Base-by-base conservation (phyloP, 163 green algal species). In the Volvox carteri region DNA sequence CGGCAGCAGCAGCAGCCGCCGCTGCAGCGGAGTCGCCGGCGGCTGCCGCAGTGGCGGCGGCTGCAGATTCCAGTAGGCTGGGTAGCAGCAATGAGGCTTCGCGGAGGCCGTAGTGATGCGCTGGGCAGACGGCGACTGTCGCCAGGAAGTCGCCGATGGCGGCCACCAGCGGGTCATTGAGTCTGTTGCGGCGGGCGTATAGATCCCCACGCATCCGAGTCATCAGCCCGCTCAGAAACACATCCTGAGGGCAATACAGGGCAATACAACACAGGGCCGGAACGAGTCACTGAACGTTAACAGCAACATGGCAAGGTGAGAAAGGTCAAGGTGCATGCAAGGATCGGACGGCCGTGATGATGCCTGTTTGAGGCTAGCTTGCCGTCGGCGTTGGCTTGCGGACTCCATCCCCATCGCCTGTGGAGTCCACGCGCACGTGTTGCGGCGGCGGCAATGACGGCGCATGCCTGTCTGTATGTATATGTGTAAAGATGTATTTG, bases 31-130 rank as follows among this genome's bases (percentile, higher is more conserved):
- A 68, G 14, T 39, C 8, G 39, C 4, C 42, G 62, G 41, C 62
- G 62, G 18, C 52, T 12, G 78, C 41, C 8, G 25, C 33, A 33
- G 42, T 30, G 39, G 54, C 78, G 52, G 18, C 37, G 54, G 37
- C 58, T 42, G 46, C 35, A 23, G 41, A 28, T 18, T 73, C 52
- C 42, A 86, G 35, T 30, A 73, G 58, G 2, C 3, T 25, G 2
- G 62, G 81, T 33, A 87, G 65, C 65, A 87, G 81, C 65, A 87
- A 25, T 30, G 39, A 48, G 9, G 81, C 81, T 1, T 87, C 81
- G 9, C 46, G 33, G 16, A 87, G 46, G 33, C 46, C 42, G 3
- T 14, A 2, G 44, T 87, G 81, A 65, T 70, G 56, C 23, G 39
- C 56, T 0, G 79, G 60, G 60, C 23, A 79, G 65, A 46, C 35